Evolutionary conservation across 2,329 filamentous ascomycete genomes (phyloP).

Genomic region (Beauveria scarabaeidicola): DNA sequence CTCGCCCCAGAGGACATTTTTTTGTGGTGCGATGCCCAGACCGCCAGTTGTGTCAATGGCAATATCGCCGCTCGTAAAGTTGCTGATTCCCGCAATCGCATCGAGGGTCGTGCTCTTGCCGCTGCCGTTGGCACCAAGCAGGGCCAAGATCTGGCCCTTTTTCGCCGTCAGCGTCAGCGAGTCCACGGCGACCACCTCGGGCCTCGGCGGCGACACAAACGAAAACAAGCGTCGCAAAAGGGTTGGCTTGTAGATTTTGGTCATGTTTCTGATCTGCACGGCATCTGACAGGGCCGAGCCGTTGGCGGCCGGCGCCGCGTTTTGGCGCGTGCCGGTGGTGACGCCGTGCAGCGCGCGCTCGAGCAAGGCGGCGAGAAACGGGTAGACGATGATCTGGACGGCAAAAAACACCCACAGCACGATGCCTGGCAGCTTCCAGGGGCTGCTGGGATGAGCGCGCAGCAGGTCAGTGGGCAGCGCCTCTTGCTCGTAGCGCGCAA

Average conservation of each 20-base stretch:
- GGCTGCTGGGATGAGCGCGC: slow-evolving; percentile 48
- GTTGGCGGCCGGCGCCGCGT: slow-evolving; percentile 26
- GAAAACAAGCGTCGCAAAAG: slow-evolving; percentile 45
- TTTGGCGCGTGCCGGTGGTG: slow-evolving; percentile 48
- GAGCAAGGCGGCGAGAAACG: slow-evolving; percentile 59
- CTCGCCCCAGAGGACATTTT: slow-evolving; percentile 68
- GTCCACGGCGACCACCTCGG: slow-evolving; percentile 66
- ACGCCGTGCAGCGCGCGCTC: slow-evolving; percentile 48
- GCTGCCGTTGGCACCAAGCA: slow-evolving; percentile 57
- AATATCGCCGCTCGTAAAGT: slow-evolving; percentile 49
- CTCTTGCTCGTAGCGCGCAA: slow-evolving; percentile 63
- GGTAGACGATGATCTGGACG: slow-evolving; percentile 62
- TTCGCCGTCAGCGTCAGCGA: slow-evolving; percentile 58
- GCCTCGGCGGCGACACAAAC: slow-evolving; percentile 39
- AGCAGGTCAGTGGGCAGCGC: slow-evolving; percentile 50
- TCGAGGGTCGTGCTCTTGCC: slow-evolving; percentile 61
- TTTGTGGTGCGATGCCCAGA: slow-evolving; percentile 65
- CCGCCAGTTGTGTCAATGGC: slow-evolving; percentile 60
- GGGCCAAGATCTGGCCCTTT: slow-evolving; percentile 68
- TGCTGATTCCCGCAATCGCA: slow-evolving; percentile 22
- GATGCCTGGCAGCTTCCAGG: slow-evolving; percentile 59
- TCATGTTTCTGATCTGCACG: slow-evolving; percentile 60
- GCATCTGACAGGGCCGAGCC: slow-evolving; percentile 32
- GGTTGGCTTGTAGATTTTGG: slow-evolving; percentile 64
- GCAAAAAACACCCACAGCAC: slow-evolving; percentile 65